phyloP scores from a whole-genome alignment of 2,329 filamentous ascomycete genomes.

The Pestalotiopsis sp. region DNA sequence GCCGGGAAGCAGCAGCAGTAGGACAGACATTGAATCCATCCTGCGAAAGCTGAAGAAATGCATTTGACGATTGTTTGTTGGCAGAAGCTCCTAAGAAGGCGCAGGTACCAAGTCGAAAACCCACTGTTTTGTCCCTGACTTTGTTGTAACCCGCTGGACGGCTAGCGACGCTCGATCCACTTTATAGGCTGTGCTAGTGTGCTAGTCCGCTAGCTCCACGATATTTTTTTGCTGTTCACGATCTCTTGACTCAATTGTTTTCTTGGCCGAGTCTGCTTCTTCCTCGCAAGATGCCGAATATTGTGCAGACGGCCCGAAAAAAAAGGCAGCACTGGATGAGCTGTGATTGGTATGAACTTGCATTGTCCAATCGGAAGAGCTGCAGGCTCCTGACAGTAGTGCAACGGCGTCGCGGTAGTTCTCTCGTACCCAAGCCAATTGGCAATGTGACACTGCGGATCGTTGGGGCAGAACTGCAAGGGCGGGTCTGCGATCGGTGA shows the following conservation, averaged over 20 bases:
- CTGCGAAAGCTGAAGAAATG: background rate
- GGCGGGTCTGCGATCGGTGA: background rate
- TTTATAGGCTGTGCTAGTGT: background rate
- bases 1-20: background rate
- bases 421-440: no score
- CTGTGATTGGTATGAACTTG: no score
- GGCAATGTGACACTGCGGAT: background rate
- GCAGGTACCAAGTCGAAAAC: background rate
- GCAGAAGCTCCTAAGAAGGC: background rate
- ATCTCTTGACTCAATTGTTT: background rate
- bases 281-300: no score
- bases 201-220: background rate
- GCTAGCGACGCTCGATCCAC: background rate
- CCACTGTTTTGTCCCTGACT: background rate
- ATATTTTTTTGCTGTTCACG: background rate
- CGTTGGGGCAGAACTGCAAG: background rate
- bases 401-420: no score
- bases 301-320: no score
- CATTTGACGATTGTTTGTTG: background rate
- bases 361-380: no score
- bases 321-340: no score
- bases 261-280: no score
- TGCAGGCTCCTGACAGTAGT: no score
- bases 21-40: background rate
- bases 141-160: background rate